Base-by-base conservation (phyloP, 257 asterid species). In the Rubia yunnanensis region DNA sequence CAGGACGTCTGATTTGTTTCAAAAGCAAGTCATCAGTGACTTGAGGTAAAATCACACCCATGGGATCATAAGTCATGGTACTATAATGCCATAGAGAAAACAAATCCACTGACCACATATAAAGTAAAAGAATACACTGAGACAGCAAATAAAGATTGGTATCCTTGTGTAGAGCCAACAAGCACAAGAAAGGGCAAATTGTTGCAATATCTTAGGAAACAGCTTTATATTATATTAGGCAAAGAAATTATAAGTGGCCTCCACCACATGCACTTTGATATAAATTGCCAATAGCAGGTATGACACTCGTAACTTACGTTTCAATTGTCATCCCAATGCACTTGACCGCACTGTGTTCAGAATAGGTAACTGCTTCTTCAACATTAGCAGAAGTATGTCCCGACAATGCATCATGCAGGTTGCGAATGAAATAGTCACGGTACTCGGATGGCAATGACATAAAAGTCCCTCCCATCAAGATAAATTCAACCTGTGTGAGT, bases 261-360 rank as follows among this genome's bases (percentile, higher is more conserved):
- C n/a, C n/a, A n/a, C n/a, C n/a, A n/a, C n/a, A n/a, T n/a, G n/a
- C 48, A 39, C 13, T 17, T 39, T 39, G 48, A 39, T 32, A 32
- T 32, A 32, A 8, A 32, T 5, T 44, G 22, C 20, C 52, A 15
- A 44, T 4, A 20, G 27, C 38, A 17, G 48, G 18, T 26, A 26
- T 1, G 18, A 27, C 10, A 23, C n/a, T 7, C 18, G 20, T 64
- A 30, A 66, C 88, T 74, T 81, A 94, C 96, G 99, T 94, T 80
- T 94, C 99, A 74, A 94, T 94, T 20, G 99, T 94, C 99, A 94
- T 90, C 76, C 99, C 99, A 73, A 94, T 94, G 74, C 97, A 94
- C 83, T 94, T 90, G 61, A 80, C 83, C 10, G 96, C 87, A 79
- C 97, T 74, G 65, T 94, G 99, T 79, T 94, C 99, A 4, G 99